These are phyloP conservation scores for Aspergillus piperis DNA, from an alignment of 2,329 filamentous ascomycete genomes.

Conservation along the genomic window DNA sequence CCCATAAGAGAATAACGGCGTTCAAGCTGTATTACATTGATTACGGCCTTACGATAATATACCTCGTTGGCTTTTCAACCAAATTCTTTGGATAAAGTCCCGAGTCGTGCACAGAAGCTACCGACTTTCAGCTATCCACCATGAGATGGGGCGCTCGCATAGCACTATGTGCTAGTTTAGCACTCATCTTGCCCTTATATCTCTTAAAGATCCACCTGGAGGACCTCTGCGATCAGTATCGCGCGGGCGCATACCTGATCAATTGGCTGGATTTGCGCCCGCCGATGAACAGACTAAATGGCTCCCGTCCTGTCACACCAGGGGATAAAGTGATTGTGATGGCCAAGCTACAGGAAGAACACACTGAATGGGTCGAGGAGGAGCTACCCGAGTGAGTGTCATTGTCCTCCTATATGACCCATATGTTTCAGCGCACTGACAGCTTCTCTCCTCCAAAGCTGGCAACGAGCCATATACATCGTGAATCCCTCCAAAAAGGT, in stretches of 20 bases:
- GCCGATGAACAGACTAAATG: not conserved
- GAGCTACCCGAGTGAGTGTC: constrained; percentile 48
- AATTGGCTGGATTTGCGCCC: constrained; percentile 30
- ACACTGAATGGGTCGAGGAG: constrained; percentile 48
- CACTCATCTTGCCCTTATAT: constrained; percentile 32
- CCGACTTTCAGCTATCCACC: not conserved
- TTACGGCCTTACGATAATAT: not conserved
- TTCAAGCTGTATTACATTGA: not conserved
- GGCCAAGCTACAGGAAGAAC: constrained; percentile 47
- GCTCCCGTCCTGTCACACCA: constrained; percentile 9
- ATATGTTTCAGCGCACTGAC: constrained; percentile 1
- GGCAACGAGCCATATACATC: constrained; percentile 50
- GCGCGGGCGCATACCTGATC: constrained; percentile 38
- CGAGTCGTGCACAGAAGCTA: not conserved
- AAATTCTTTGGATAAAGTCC: not conserved
- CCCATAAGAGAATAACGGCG: not conserved
- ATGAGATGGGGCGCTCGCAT: constrained; percentile 38
- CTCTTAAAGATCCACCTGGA: constrained; percentile 35
- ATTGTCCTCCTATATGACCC: not conserved
- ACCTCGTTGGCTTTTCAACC: not conserved
- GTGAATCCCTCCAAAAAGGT: constrained; percentile 39
- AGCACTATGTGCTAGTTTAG: constrained; percentile 23
- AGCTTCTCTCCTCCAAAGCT: constrained; percentile 29
- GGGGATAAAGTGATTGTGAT: constrained; percentile 48
- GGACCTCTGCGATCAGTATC: constrained; percentile 40